A percentile compares a stretch with the other conserved stretches of the same genome.
Conservation (phyloP, 1,284 basidiomycete species). For the Cerrena zonata region DNA sequence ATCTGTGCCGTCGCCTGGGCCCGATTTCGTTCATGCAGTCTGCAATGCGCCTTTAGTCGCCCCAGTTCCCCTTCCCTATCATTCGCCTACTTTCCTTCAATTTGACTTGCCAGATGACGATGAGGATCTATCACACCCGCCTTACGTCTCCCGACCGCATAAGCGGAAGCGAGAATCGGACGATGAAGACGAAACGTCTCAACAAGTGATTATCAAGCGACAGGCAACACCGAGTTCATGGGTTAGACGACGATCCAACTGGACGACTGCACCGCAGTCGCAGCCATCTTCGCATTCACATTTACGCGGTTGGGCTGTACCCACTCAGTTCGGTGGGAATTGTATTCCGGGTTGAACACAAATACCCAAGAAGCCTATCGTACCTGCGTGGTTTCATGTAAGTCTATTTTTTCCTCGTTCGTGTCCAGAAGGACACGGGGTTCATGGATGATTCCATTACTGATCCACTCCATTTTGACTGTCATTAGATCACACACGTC, state of each 20-base stretch:
- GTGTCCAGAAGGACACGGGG: neutral
- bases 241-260: neutral
- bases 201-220: slow-evolving; percentile 4
- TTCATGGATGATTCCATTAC: neutral
- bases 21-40: slow-evolving; percentile 39
- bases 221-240: neutral
- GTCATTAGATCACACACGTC: slow-evolving; percentile 1
- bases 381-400: slow-evolving; percentile 1
- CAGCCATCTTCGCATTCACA: neutral
- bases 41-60: slow-evolving; percentile 62
- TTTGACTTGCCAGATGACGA: slow-evolving; percentile 61
- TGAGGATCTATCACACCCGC: slow-evolving; percentile 63
- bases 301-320: neutral
- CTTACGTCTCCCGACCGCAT: slow-evolving; percentile 46
- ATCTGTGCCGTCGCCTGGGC: slow-evolving; percentile 22
- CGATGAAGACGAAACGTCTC: slow-evolving; percentile 16
- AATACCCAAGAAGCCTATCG: neutral
- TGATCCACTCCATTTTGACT: neutral
- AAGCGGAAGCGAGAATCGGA: slow-evolving; percentile 51
- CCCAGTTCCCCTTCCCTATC: slow-evolving; percentile 61
- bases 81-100: slow-evolving; percentile 61
- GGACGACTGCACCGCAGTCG: neutral
- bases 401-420: neutral
- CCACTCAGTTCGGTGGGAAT: neutral
- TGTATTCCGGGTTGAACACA: neutral